These are phyloP conservation scores for Litsea cubeba DNA, from an alignment of 164 flowering plant species.

Conservation along the genomic window DNA sequence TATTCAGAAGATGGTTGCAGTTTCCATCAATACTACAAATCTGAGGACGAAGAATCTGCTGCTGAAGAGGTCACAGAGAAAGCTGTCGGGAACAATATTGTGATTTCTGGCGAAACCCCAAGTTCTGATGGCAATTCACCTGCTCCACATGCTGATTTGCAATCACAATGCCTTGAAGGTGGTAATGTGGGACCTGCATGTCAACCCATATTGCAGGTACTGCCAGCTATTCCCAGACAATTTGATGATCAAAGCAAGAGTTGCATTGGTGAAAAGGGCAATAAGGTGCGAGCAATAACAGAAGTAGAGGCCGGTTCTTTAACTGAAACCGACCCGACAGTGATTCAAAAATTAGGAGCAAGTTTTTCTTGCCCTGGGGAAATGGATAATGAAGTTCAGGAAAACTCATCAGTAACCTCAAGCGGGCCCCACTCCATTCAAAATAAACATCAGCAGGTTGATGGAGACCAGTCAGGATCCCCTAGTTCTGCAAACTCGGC, in stretches of 20 bases:
- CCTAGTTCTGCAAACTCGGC: conserved; percentile 58
- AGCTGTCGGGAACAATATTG: conserved; percentile 3
- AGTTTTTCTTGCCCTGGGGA: conserved; percentile 9
- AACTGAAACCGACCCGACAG: conserved; percentile 45
- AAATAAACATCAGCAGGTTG: conserved; percentile 37
- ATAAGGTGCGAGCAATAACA: conserved; percentile 16
- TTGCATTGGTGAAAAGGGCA: conserved; percentile 22
- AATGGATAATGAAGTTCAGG: conserved; percentile 55
- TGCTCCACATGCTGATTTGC: not conserved
- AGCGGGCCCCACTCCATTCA: conserved; percentile 42
- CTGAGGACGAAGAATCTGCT: conserved; percentile 24
- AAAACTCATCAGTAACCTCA: conserved; percentile 52
- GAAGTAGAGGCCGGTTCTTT: conserved; percentile 25
- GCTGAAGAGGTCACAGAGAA: conserved; percentile 6
- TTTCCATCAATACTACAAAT: conserved; percentile 4
- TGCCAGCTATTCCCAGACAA: not conserved
- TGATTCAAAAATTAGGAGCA: conserved; percentile 67
- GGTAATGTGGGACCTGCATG: not conserved
- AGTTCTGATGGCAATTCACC: not conserved
- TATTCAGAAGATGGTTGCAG: conserved; percentile 18
- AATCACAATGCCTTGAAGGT: not conserved
- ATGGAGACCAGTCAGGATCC: conserved; percentile 48
- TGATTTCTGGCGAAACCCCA: not conserved
- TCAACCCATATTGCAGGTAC: no score
- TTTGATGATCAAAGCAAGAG: conserved; percentile 20